Conservation (phyloP, 768 basidiomycete genomes). For the Tricholoma hemisulphureum region DNA sequence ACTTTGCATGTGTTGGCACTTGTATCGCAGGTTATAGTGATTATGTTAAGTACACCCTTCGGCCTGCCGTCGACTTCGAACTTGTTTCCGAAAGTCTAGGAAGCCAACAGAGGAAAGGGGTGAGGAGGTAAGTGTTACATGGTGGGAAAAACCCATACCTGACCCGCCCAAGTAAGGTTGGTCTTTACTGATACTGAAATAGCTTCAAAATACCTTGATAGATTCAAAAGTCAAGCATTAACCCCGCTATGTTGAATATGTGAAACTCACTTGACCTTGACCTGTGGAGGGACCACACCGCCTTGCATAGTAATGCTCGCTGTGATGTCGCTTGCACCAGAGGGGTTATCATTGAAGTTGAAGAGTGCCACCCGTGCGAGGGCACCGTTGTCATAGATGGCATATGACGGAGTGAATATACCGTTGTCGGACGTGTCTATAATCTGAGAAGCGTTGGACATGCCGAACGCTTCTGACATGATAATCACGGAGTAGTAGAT, state of each 20-base stretch:
- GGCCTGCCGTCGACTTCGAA: conserved; percentile 70
- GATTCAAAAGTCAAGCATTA: not conserved
- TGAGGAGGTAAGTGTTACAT: not conserved
- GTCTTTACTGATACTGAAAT: conserved; percentile 55
- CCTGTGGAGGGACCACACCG: conserved; percentile 43
- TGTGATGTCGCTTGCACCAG: conserved; percentile 54
- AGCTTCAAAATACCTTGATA: conserved; percentile 53
- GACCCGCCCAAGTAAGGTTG: conserved; percentile 78
- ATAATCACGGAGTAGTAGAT: conserved; percentile 72
- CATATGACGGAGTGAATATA: conserved; percentile 64
- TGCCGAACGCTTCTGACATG: conserved; percentile 69
- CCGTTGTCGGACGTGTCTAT: conserved; percentile 59
- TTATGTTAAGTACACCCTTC: conserved; percentile 51
- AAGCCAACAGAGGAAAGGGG: not conserved
- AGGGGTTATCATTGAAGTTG: conserved; percentile 66
- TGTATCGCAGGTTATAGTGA: conserved; percentile 59
- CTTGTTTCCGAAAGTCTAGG: conserved; percentile 58
- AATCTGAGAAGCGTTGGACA: conserved; percentile 60
- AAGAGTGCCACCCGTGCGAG: conserved; percentile 60
- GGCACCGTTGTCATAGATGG: conserved; percentile 68
- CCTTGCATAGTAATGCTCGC: conserved; percentile 50
- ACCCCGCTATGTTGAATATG: not conserved
- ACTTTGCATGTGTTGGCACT: conserved; percentile 54
- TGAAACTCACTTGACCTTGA: conserved; percentile 54
- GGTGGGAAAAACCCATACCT: conserved; percentile 38